A percentile compares a stretch with the other conserved stretches of the same genome.
phyloP scores from a whole-genome alignment of 2,329 filamentous ascomycete genomes.

The Onygenales sp. region DNA sequence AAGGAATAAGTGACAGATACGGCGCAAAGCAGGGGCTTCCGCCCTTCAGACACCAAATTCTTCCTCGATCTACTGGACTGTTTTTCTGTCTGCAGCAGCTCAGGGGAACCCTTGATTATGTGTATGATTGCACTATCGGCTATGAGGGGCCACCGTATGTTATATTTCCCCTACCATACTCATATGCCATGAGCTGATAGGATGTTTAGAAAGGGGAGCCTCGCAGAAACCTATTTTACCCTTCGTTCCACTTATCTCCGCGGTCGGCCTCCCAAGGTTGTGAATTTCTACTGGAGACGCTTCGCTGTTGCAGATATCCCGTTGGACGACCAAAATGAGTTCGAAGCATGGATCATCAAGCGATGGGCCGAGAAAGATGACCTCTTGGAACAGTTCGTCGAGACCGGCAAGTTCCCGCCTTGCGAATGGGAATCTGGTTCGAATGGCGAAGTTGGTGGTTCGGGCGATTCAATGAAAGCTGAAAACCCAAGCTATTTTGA shows the following conservation, averaged over 20 bases:
- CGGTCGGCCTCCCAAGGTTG: conserved; percentile 81
- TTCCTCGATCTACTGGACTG: conserved; percentile 52
- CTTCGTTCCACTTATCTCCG: conserved; percentile 80
- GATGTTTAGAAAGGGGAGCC: conserved; percentile 57
- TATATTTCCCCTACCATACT: not conserved
- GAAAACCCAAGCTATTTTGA: conserved; percentile 21
- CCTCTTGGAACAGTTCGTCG: conserved; percentile 71
- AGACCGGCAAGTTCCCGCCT: conserved; percentile 70
- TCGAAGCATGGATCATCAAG: conserved; percentile 75
- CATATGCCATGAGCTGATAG: conserved; percentile 1
- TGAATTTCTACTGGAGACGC: conserved; percentile 93
- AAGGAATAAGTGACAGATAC: conserved; percentile 47
- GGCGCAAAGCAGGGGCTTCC: conserved; percentile 48
- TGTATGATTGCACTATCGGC: conserved; percentile 77
- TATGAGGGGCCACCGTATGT: conserved; percentile 90
- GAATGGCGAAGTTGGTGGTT: conserved; percentile 13
- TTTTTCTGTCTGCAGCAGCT: conserved; percentile 54
- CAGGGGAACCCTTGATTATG: conserved; percentile 50
- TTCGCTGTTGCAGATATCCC: conserved; percentile 76
- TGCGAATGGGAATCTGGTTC: conserved; percentile 45
- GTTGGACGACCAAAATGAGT: conserved; percentile 60
- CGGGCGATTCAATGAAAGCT: not conserved
- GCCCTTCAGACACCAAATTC: conserved; percentile 50
- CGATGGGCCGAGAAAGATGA: conserved; percentile 90
- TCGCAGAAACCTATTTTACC: conserved; percentile 85